phyloP scores from a whole-genome alignment of 225 moss, liverwort and hornwort species.

The Pseudisothecium myosuroides region DNA sequence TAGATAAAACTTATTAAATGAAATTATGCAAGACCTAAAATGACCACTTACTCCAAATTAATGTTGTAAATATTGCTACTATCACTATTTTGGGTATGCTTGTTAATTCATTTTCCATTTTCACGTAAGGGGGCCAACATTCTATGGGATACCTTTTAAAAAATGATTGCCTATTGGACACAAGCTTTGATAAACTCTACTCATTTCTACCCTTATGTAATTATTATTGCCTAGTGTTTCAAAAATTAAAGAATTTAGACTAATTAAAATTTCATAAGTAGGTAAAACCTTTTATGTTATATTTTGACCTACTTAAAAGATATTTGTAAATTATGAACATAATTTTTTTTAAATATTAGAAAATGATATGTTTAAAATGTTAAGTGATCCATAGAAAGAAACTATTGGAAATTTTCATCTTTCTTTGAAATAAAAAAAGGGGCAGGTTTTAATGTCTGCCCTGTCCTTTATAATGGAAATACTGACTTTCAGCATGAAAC shows the following conservation, averaged over 20 bases:
- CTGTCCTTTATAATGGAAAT: neutral
- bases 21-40: neutral
- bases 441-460: neutral
- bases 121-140: neutral
- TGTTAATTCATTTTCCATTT: neutral
- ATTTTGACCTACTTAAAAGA: neutral
- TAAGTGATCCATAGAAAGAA: neutral
- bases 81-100: neutral
- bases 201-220: rapidly evolving
- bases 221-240: neutral
- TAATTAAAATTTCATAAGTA: neutral
- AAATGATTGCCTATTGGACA: neutral
- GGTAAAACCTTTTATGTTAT: rapidly evolving
- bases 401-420: neutral
- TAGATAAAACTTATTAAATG: neutral
- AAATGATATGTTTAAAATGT: neutral
- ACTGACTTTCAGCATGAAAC: neutral
- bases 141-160: rapidly evolving
- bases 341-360: neutral
- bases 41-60: neutral
- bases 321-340: neutral
- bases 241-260: neutral
- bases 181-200: neutral
- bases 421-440: neutral
- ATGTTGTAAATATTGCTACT: neutral